Evolutionary conservation across 805 yeast genomes (phyloP).

Genomic region (Ogataea methylovora): DNA sequence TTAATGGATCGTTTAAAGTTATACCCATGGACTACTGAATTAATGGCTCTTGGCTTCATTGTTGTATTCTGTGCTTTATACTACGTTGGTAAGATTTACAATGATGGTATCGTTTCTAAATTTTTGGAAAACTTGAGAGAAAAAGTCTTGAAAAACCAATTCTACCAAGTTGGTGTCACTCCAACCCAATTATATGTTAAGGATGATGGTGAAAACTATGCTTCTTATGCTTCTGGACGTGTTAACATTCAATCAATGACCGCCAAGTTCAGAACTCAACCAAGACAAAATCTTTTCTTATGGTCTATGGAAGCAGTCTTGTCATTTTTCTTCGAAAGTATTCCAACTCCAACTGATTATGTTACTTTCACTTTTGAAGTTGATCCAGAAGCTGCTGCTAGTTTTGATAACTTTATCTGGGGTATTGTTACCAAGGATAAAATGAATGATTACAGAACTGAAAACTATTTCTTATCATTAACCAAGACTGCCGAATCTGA

Average conservation of each 20-base stretch:
- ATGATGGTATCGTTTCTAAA: constrained; percentile 45
- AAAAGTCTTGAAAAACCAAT: constrained; percentile 55
- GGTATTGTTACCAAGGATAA: constrained; percentile 79
- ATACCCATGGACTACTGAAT: constrained; percentile 77
- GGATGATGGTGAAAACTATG: constrained; percentile 56
- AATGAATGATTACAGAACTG: constrained; percentile 71
- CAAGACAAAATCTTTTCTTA: constrained; percentile 75
- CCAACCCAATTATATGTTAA: constrained; percentile 39
- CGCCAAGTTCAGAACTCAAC: constrained; percentile 54
- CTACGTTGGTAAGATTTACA: constrained; percentile 52
- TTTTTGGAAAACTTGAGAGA: constrained; percentile 41
- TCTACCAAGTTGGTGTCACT: constrained; percentile 68
- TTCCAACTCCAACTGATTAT: constrained; percentile 49
- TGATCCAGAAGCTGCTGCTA: constrained; percentile 30
- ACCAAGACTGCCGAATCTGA: constrained; percentile 74
- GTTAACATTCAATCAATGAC: constrained; percentile 58
- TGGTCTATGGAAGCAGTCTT: constrained; percentile 57
- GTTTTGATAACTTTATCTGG: constrained; percentile 65
- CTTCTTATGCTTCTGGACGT: constrained; percentile 85
- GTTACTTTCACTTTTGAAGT: constrained; percentile 57
- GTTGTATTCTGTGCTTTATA: constrained; percentile 41
- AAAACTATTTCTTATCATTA: constrained; percentile 74
- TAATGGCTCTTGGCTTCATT: constrained; percentile 45
- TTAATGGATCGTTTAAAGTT: constrained; percentile 46
- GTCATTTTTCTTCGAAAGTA: constrained; percentile 48